These are phyloP conservation scores for Tylopilus rubrobrunneus DNA, from an alignment of 768 basidiomycete genomes.

Conservation along the genomic window DNA sequence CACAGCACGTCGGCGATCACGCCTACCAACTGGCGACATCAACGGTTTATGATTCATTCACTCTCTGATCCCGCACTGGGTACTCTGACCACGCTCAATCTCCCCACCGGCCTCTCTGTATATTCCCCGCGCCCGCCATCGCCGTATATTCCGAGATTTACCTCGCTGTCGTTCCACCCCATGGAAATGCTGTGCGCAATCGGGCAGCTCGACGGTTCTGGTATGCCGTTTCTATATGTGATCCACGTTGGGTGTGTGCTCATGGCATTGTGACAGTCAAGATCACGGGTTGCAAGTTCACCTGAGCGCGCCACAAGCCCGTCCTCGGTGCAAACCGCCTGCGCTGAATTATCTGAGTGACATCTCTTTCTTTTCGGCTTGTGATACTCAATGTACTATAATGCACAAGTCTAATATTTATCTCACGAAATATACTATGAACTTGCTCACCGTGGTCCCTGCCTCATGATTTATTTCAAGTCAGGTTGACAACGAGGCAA, in stretches of 20 bases:
- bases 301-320: slow-evolving; percentile 16
- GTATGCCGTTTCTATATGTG: slow-evolving; percentile 30
- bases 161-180: slow-evolving; percentile 77
- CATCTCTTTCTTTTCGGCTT: too few relatives aligned
- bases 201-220: slow-evolving; percentile 67
- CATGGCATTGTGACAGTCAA: slow-evolving; percentile 37
- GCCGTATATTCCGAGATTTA: slow-evolving; percentile 56
- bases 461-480: too few relatives aligned
- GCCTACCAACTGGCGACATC: slow-evolving; percentile 59
- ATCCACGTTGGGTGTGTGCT: background rate
- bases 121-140: slow-evolving; percentile 58
- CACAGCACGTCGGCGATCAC: slow-evolving; percentile 58
- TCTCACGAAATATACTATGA: too few relatives aligned
- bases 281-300: slow-evolving; percentile 55
- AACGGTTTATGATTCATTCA: slow-evolving; percentile 59
- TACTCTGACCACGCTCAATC: slow-evolving; percentile 40
- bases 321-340: too few relatives aligned
- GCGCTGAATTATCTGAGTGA: slow-evolving; percentile 13
- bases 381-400: too few relatives aligned
- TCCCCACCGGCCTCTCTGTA: slow-evolving; percentile 52
- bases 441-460: too few relatives aligned
- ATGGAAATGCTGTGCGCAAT: slow-evolving; percentile 79
- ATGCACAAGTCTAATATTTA: too few relatives aligned
- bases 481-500: too few relatives aligned
- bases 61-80: slow-evolving; percentile 35